Percentiles rank a stretch among this genome's conserved stretches.
Evolutionary conservation across 2,329 filamentous ascomycete species (phyloP).

Genomic region (Colletotrichum melonis): DNA sequence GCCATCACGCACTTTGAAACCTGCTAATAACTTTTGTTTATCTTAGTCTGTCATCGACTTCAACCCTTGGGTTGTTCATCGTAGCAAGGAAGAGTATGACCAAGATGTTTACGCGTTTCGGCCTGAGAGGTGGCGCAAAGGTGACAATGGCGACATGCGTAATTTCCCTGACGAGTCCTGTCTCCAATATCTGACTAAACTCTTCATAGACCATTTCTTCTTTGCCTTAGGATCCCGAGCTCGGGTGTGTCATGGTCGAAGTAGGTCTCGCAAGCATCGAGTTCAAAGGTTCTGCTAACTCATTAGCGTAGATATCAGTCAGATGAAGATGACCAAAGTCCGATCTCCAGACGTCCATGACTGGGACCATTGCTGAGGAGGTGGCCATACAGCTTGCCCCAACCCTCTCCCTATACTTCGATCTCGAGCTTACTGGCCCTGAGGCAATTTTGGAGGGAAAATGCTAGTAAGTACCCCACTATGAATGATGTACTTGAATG

Average conservation of each 20-base stretch:
- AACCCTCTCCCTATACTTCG: slow-evolving; percentile 16
- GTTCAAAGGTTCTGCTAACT: neutral
- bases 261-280: neutral
- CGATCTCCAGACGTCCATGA: neutral
- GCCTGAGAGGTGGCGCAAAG: slow-evolving; percentile 28
- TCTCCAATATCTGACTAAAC: neutral
- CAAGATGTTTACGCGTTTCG: slow-evolving; percentile 24
- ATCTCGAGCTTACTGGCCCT: slow-evolving; percentile 5
- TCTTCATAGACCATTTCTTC: slow-evolving; percentile 9
- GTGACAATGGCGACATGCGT: slow-evolving; percentile 18
- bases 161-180: neutral
- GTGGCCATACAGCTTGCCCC: neutral
- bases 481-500: neutral
- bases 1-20: too few relatives aligned
- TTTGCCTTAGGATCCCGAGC: slow-evolving; percentile 18
- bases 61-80: slow-evolving; percentile 43
- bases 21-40: neutral
- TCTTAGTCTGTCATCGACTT: slow-evolving; percentile 37
- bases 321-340: slow-evolving; percentile 33
- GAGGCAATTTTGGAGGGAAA: neutral
- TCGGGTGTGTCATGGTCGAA: slow-evolving; percentile 6
- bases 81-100: slow-evolving; percentile 6
- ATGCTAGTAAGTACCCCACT: neutral
- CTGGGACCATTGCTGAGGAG: neutral
- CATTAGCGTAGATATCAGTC: slow-evolving; percentile 14